Conservation (phyloP, 2,329 filamentous ascomycete species). For the Colletotrichum eleusines region DNA sequence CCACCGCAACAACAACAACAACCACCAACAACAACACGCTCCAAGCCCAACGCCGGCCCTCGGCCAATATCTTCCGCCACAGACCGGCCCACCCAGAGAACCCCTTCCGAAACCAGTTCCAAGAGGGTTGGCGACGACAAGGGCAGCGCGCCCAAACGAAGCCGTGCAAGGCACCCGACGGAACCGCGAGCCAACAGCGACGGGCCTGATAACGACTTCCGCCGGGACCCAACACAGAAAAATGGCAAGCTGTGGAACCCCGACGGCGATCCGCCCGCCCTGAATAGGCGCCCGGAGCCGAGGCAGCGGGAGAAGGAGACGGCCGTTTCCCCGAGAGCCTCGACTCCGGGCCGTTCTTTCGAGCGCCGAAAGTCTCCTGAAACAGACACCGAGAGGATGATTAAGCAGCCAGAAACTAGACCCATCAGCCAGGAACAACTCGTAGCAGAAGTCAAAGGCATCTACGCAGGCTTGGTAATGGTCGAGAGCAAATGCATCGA, state of each 20-base stretch:
- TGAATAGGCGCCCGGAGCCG: background rate
- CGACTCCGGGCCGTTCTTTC: background rate
- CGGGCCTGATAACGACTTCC: background rate
- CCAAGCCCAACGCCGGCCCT: too few species aligned
- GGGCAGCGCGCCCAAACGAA: background rate
- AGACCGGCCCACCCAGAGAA: background rate
- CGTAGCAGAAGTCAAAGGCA: conserved; percentile 83
- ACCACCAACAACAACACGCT: too few species aligned
- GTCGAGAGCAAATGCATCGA: conserved; percentile 91
- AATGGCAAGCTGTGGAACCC: background rate
- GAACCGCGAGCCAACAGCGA: background rate
- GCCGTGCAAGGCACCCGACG: background rate
- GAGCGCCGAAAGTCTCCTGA: background rate
- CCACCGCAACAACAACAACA: background rate
- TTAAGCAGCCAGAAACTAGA: conserved; percentile 70
- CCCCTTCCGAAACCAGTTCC: background rate
- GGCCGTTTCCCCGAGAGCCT: background rate
- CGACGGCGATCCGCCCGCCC: background rate
- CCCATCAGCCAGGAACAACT: conserved; percentile 84
- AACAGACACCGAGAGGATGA: background rate
- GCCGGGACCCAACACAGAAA: conserved; percentile 5
- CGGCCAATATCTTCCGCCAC: background rate
- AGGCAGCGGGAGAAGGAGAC: background rate
- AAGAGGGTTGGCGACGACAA: background rate
- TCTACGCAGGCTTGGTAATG: conserved; percentile 86